Conservation (phyloP, 1,139 yeast genomes). For the Taphrina deformans region DNA sequence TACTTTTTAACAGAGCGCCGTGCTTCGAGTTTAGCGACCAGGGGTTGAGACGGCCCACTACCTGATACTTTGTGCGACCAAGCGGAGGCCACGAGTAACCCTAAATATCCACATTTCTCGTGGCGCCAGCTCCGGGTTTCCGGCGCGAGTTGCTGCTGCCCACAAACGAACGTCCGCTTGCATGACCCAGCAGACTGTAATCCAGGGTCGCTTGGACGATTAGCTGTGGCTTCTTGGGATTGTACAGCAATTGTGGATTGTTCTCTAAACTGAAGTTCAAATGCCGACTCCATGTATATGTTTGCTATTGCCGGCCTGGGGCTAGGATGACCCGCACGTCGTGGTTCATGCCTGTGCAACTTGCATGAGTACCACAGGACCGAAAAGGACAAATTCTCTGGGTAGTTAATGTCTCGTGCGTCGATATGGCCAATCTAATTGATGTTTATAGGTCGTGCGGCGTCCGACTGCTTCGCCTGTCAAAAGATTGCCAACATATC, state of each 20-base stretch:
- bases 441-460: slow-evolving; percentile 3
- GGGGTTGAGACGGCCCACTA: no score
- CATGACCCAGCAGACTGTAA: not conserved
- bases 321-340: not conserved
- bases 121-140: not conserved
- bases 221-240: no score
- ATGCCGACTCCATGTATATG: not conserved
- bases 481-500: not conserved
- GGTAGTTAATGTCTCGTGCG: not conserved
- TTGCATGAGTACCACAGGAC: not conserved
- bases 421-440: not conserved
- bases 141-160: not conserved
- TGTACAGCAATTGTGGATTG: not conserved
- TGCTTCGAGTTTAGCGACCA: no score
- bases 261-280: no score
- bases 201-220: no score
- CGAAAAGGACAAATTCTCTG: slow-evolving; percentile 7
- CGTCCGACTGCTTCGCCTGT: slow-evolving; percentile 9
- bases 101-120: not conserved
- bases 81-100: not conserved
- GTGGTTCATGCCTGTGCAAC: not conserved
- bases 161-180: slow-evolving; percentile 6
- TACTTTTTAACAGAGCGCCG: no score
- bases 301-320: not conserved
- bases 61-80: no score